Evolutionary conservation across 2,329 filamentous ascomycete species (phyloP).

Genomic region (Talaromyces funiculosus): DNA sequence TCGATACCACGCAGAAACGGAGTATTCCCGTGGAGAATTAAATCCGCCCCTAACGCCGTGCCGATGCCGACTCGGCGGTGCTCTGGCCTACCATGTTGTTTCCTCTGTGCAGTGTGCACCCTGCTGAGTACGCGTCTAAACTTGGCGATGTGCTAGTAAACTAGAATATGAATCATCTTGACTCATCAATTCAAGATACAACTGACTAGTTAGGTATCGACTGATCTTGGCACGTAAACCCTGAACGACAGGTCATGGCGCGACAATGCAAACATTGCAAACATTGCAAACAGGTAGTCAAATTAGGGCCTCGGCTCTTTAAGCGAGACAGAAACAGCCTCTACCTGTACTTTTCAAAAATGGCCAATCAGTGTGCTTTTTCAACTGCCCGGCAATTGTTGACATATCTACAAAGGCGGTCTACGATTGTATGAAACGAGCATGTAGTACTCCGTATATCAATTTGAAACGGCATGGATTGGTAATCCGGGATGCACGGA

Average conservation of each 20-base stretch:
- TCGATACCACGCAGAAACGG: neutral
- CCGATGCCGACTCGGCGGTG: too few relatives aligned
- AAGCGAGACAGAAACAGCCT: neutral
- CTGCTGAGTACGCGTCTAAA: neutral
- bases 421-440: neutral
- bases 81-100: neutral
- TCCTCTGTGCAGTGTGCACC: too few relatives aligned
- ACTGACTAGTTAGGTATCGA: too few relatives aligned
- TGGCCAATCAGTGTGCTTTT: neutral
- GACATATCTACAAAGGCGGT: too few relatives aligned
- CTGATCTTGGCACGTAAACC: neutral
- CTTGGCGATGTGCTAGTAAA: neutral
- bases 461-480: neutral
- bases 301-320: neutral
- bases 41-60: too few relatives aligned
- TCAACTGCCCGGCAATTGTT: neutral
- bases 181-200: neutral
- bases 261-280: neutral
- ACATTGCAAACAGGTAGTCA: neutral
- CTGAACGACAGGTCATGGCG: neutral
- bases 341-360: neutral
- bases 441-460: neutral
- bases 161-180: neutral
- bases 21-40: neutral
- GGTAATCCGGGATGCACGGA: neutral